Evolutionary conservation across 306 rosid species (phyloP).

Genomic region (Hylodesmum podocarpum): DNA sequence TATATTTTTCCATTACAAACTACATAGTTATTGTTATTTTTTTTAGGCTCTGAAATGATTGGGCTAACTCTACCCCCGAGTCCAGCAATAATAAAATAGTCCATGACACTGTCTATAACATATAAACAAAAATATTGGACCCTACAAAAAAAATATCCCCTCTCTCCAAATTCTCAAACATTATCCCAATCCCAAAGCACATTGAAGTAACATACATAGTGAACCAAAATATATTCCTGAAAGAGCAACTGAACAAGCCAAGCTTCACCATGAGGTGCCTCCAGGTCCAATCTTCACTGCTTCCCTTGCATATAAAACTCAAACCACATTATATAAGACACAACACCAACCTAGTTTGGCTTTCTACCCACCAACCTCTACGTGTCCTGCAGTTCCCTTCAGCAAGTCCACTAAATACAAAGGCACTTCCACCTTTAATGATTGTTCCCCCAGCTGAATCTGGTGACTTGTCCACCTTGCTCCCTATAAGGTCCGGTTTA

Average conservation of each 20-base stretch:
- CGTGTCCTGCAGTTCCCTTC: slow-evolving; percentile 23
- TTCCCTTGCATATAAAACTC: slow-evolving; percentile 28
- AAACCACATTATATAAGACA: slow-evolving; percentile 8
- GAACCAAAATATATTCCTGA: slow-evolving; percentile 5
- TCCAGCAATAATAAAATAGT: background rate
- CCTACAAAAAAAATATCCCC: background rate
- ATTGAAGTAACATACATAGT: background rate
- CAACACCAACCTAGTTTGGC: slow-evolving; percentile 28
- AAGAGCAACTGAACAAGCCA: slow-evolving; percentile 9
- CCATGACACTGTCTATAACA: too few species aligned
- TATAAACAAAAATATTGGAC: background rate
- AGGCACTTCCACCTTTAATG: slow-evolving; percentile 44
- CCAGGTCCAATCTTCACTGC: slow-evolving; percentile 37
- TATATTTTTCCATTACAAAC: too few species aligned
- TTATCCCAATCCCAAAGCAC: background rate
- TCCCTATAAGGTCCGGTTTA: slow-evolving; percentile 39
- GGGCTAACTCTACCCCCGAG: too few species aligned
- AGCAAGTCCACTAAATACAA: slow-evolving; percentile 21
- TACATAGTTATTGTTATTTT: too few species aligned
- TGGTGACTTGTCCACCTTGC: slow-evolving; percentile 41
- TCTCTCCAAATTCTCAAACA: slow-evolving; percentile 12
- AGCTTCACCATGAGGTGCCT: slow-evolving; percentile 44
- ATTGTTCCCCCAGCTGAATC: slow-evolving; percentile 36
- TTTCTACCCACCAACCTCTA: slow-evolving; percentile 9
- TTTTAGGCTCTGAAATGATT: too few species aligned